A percentile compares a stretch with the other conserved stretches of the same genome.
phyloP scores from a whole-genome alignment of 495 filamentous ascomycete species.

The Aspergillus sclerotiicarbonarius region DNA sequence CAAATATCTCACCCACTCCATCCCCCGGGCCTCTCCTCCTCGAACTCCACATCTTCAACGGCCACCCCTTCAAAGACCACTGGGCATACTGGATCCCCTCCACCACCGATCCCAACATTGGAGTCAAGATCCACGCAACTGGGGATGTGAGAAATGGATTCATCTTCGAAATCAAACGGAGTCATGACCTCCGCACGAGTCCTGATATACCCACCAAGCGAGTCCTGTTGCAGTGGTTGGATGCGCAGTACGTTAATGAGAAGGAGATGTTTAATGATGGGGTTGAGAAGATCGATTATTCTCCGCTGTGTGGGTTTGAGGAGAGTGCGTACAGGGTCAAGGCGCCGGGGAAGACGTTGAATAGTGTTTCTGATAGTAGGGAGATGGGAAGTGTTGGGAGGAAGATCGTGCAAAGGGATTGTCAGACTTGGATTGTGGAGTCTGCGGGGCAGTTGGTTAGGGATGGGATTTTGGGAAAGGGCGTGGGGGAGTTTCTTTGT shows the following conservation, averaged over 20 bases:
- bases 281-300: slow-evolving; percentile 11
- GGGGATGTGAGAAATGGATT: slow-evolving; percentile 29
- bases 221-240: slow-evolving; percentile 30
- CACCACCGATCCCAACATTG: slow-evolving; percentile 13
- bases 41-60: slow-evolving; percentile 29
- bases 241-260: slow-evolving; percentile 17
- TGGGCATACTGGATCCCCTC: slow-evolving; percentile 30
- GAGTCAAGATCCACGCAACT: slow-evolving; percentile 23
- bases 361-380: slow-evolving; percentile 6
- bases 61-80: slow-evolving; percentile 31
- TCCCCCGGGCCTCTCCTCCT: slow-evolving; percentile 16
- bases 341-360: slow-evolving; percentile 10
- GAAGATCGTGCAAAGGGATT: slow-evolving; percentile 21
- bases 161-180: slow-evolving; percentile 25
- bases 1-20: background rate
- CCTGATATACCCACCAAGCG: slow-evolving; percentile 16
- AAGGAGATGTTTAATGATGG: slow-evolving; percentile 23
- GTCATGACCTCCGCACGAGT: slow-evolving; percentile 14
- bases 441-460: background rate
- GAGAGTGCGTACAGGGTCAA: slow-evolving; percentile 10
- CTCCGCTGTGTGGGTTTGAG: slow-evolving; percentile 23
- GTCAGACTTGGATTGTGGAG: slow-evolving; percentile 21
- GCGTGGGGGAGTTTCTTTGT: background rate
- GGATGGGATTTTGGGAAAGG: background rate
- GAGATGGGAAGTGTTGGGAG: slow-evolving; percentile 2